phyloP scores from a whole-genome alignment of 495 filamentous ascomycete species.

The Thozetella sp. region DNA sequence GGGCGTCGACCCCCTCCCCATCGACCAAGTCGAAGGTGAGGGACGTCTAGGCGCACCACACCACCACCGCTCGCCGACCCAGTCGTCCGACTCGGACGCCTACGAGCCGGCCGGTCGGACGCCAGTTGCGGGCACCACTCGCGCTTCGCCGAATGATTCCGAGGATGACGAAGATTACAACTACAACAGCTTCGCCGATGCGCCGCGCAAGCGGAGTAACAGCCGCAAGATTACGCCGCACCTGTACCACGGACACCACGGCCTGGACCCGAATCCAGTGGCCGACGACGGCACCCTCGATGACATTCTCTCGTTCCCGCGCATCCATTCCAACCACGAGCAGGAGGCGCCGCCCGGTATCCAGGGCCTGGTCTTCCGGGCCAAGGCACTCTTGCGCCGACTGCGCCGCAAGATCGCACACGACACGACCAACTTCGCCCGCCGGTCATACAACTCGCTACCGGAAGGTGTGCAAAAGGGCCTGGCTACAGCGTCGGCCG shows the following conservation, averaged over 20 bases:
- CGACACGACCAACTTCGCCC: constrained; percentile 30
- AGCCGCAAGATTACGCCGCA: constrained; percentile 14
- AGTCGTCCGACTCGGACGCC: constrained; percentile 35
- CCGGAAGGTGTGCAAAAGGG: constrained; percentile 59
- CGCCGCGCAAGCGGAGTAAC: constrained; percentile 15
- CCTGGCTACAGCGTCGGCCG: constrained; percentile 43
- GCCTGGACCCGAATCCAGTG: constrained; percentile 6
- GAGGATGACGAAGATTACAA: constrained; percentile 44
- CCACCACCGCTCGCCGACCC: constrained; percentile 18
- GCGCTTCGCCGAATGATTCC: constrained; percentile 38
- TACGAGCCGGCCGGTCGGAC: constrained; percentile 49
- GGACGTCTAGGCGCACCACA: constrained; percentile 1
- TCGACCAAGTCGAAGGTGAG: constrained; percentile 23
- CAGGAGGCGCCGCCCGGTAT: constrained; percentile 28
- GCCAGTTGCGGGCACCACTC: constrained; percentile 39
- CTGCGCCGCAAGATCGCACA: constrained; percentile 26
- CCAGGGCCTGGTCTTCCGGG: constrained; percentile 28
- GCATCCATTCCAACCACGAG: constrained; percentile 33
- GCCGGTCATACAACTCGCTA: constrained; percentile 39
- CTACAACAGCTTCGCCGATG: constrained; percentile 8
- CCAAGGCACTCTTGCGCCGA: constrained; percentile 12
- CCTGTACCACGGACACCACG: constrained; percentile 10
- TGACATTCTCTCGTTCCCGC: constrained; percentile 45
- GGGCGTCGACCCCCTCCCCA: constrained; percentile 17
- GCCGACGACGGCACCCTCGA: constrained; percentile 18